Base-by-base conservation (phyloP, 805 yeast species). In the Wickerhamomyces chaumierensis region DNA sequence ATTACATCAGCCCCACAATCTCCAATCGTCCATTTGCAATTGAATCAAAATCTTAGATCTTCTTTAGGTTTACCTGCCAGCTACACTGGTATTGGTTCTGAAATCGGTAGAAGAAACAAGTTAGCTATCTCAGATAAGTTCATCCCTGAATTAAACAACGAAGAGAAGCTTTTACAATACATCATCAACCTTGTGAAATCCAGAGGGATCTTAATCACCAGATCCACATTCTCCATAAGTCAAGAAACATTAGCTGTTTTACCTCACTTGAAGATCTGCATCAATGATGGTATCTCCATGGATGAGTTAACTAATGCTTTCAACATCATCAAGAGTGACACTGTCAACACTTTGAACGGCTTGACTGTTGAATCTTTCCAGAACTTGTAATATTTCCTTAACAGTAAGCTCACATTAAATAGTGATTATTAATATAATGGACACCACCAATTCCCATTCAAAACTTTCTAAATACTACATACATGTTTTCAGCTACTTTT, bases 211-310 rank as follows among this genome's bases (percentile, higher is more conserved):
- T 67, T 86, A 43, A 67, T 88, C 35, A 68, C 77, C 31, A 75
- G 95, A 51, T 65, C 77, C 20, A 75, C 75, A 41, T 66, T 67
- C 41, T 69, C 86, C 12, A 63, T 79, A 39, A 78, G 73, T 47
- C 94, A 80, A 53, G 96, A 87, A 55, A 62, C 76, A 37, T 65
- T 82, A 43, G 86, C 92, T 9, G 59, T 78, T 33, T 68, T 73
- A 36, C 85, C 85, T 34, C 73, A 76, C 42, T 58, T 82, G 47
- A 65, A 72, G 39, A 51, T 81, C 18, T 62, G 65, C 44, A 52
- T 74, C 31, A 73, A 71, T 41, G 63, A 69, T 9, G 69, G 65
- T 4, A 60, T 76, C 49, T 54, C 64, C 14, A 58, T 55, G 31
- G 49, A 56, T 14, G 82, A 78, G 41, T 44, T 75, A 32, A 57